These are phyloP conservation scores for Pythium myriotylum DNA, from an alignment of 352 stramenopile species.

Conservation along the genomic window DNA sequence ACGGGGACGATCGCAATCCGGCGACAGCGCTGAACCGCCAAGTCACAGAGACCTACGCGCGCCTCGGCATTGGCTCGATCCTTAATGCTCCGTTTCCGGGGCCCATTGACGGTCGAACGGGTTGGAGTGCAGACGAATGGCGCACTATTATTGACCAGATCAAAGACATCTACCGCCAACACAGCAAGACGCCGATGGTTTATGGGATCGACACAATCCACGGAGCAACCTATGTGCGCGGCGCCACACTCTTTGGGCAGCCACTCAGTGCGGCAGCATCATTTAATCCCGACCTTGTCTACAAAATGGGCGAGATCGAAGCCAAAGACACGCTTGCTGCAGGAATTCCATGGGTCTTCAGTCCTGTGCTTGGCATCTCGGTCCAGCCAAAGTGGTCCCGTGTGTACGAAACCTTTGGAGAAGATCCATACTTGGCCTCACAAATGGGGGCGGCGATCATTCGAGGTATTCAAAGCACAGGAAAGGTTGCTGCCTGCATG, in stretches of 20 bases:
- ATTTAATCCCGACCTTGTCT: conserved; percentile 84
- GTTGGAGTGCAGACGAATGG: conserved; percentile 78
- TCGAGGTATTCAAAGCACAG: conserved; percentile 75
- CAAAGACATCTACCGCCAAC: conserved; percentile 66
- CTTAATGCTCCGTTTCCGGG: conserved; percentile 80
- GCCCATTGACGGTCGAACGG: conserved; percentile 42
- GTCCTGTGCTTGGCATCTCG: conserved; percentile 84
- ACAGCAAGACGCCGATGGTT: conserved; percentile 68
- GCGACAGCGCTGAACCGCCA: conserved; percentile 51
- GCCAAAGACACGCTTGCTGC: conserved; percentile 86
- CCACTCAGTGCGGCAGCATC: conserved; percentile 88
- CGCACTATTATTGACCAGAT: conserved; percentile 63
- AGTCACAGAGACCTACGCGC: conserved; percentile 60
- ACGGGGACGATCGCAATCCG: conserved; percentile 53
- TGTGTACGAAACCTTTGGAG: conserved; percentile 94
- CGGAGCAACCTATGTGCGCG: conserved; percentile 87
- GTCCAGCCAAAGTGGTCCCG: conserved; percentile 85
- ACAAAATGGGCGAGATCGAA: conserved; percentile 70
- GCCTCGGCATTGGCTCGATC: conserved; percentile 82
- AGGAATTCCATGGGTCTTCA: conserved; percentile 92
- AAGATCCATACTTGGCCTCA: conserved; percentile 82
- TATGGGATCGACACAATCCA: conserved; percentile 92
- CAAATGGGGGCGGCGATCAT: conserved; percentile 76
- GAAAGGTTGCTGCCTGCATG: conserved; percentile 78
- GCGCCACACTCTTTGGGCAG: conserved; percentile 84